Percentiles rank a stretch among this genome's conserved stretches.
Evolutionary conservation across 1,284 basidiomycete species (phyloP).

Genomic region (Ceratobasidium sp.): DNA sequence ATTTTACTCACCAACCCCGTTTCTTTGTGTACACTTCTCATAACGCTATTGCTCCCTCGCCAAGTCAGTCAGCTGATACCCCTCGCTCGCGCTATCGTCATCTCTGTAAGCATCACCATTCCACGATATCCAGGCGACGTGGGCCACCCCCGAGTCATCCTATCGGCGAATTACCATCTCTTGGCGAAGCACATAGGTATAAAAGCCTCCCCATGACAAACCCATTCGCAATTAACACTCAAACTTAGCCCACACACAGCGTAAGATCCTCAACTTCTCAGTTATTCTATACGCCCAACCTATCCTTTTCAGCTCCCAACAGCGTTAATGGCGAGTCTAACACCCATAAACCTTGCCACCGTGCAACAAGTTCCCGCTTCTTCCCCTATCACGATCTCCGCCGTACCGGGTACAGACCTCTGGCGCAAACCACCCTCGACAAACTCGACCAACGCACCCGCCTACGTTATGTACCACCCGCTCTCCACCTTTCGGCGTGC

Average conservation of each 20-base stretch:
- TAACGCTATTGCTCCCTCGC: no score
- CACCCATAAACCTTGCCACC: no score
- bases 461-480: constrained; percentile 35
- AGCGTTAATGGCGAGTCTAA: no score
- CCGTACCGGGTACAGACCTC: constrained; percentile 49
- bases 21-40: no score
- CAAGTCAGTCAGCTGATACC: not conserved
- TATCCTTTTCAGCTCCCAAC: no score
- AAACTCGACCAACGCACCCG: constrained; percentile 50
- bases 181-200: not conserved
- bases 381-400: constrained; percentile 17
- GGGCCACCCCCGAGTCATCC: not conserved
- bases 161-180: not conserved
- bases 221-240: no score
- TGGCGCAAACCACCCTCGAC: constrained; percentile 33
- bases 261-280: no score
- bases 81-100: not conserved
- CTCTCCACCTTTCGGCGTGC: constrained; percentile 48
- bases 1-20: no score
- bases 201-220: not conserved
- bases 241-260: no score
- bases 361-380: no score
- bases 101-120: not conserved
- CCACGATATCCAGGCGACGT: constrained; percentile 10
- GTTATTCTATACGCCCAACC: no score